Conservation (phyloP, 495 filamentous ascomycete genomes). For the Melanomma pulvis-pyrius region DNA sequence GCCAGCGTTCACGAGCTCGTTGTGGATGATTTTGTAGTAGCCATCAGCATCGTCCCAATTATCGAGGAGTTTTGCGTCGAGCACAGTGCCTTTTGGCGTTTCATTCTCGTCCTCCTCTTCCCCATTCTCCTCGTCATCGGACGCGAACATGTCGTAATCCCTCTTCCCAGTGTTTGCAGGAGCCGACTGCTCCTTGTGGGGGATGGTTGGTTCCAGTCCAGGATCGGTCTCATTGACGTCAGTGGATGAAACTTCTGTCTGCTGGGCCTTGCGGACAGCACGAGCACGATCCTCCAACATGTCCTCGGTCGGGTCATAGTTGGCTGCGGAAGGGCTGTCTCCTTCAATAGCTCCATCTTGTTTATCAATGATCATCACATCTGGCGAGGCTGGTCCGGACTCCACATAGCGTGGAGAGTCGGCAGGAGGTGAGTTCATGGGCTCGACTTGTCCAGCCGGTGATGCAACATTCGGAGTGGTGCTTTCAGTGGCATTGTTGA, state of each 20-base stretch:
- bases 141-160: slow-evolving; percentile 95
- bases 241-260: slow-evolving; percentile 59
- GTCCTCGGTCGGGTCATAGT: slow-evolving; percentile 92
- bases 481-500: slow-evolving; percentile 59
- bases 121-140: slow-evolving; percentile 89
- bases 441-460: slow-evolving; percentile 24
- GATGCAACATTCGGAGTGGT: slow-evolving; percentile 57
- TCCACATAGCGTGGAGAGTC: slow-evolving; percentile 53
- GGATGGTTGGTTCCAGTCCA: slow-evolving; percentile 58
- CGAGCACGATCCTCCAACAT: slow-evolving; percentile 85
- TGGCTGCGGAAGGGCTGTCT: slow-evolving; percentile 86
- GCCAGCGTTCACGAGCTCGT: slow-evolving; percentile 84
- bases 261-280: slow-evolving; percentile 63
- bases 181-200: slow-evolving; percentile 22
- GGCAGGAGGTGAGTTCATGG: slow-evolving; percentile 27
- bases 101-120: slow-evolving; percentile 60
- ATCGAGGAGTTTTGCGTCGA: slow-evolving; percentile 74
- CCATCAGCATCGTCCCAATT: slow-evolving; percentile 93
- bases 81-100: slow-evolving; percentile 40
- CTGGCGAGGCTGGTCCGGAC: slow-evolving; percentile 54
- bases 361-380: slow-evolving; percentile 58
- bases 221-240: slow-evolving; percentile 65
- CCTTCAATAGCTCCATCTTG: slow-evolving; percentile 65
- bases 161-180: slow-evolving; percentile 51
- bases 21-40: slow-evolving; percentile 89